Evolutionary conservation across 2,329 filamentous ascomycete genomes (phyloP), one percentile per base, ranked within the genome.

Genomic region (Trichoderma endophyticum): DNA sequence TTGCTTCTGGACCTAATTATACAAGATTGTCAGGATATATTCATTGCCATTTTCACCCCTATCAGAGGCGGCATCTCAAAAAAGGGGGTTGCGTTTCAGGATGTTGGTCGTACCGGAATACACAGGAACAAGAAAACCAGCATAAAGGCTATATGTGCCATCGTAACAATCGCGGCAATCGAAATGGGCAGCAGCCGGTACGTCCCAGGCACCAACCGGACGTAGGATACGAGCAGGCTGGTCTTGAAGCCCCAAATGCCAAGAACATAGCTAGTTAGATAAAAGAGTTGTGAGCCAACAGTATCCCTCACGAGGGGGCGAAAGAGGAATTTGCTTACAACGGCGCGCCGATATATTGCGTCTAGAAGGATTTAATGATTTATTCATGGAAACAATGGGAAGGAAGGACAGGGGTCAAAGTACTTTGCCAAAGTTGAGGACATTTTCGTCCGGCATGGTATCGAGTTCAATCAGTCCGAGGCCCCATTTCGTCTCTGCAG

Each of bases 211-310:
- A 85, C 81, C 15, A 86, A 84, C 1, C 85, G 83, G 0, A 86
- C 77, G 21, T 85, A 83, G 1, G 83, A 83, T 2, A 84, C 78
- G 4, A 87, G 75, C 2, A 86, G 76, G 36, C 84, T 80, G 24
- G 85, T 77, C 70, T 86, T 86, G 76, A 86, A 86, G 1, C 81
- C 82, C 3, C 85, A 79, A 28, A 86, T 84, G 43, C 80, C 81
- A 12, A 77, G 73, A 24, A 84, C 80, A 68, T 84, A 84, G 30
- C 82, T 84, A 30, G 56, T 73, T 5, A 65, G 32, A 68, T 12
- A 73, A 11, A 61, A 11, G 12, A 36, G 8, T 15, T 7, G 26
- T 69, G 57, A 69, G 66, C 4, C 21, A 67, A 28, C 14, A 11
- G 7, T 14, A n/a, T 28, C 28, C 1, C 34, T 28, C 18, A n/a